These are phyloP conservation scores for Lentinula detonsa DNA, from an alignment of 768 basidiomycete genomes.

Conservation along the genomic window DNA sequence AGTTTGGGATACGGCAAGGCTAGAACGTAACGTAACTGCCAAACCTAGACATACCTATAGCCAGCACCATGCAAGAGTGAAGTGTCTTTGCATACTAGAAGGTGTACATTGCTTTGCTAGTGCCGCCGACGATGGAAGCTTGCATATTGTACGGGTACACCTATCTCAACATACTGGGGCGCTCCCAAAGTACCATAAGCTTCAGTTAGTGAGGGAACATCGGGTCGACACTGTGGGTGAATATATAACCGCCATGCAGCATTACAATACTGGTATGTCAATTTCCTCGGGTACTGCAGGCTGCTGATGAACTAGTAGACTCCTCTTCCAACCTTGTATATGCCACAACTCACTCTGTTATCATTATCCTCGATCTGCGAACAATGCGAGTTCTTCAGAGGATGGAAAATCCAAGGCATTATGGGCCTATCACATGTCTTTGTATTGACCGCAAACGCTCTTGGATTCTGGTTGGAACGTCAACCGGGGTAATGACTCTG, in stretches of 20 bases:
- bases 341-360: constrained; percentile 74
- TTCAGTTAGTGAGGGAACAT: constrained; percentile 80
- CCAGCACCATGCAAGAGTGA: constrained; percentile 63
- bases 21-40: constrained; percentile 91
- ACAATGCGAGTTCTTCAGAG: constrained; percentile 73
- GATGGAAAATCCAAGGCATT: constrained; percentile 81
- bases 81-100: constrained; percentile 76
- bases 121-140: constrained; percentile 77
- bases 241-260: constrained; percentile 78
- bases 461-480: constrained; percentile 89
- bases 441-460: constrained; percentile 80
- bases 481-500: constrained; percentile 75
- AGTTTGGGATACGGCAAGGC: constrained; percentile 86
- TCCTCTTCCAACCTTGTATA: constrained; percentile 78
- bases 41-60: constrained; percentile 69
- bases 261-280: constrained; percentile 66
- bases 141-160: constrained; percentile 82
- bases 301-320: constrained; percentile 33
- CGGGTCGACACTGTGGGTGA: constrained; percentile 66
- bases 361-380: constrained; percentile 76
- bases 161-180: constrained; percentile 51
- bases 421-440: constrained; percentile 80
- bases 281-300: neutral
- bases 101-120: constrained; percentile 86
- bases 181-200: constrained; percentile 77